A percentile compares a stretch with the other conserved stretches of the same genome.
phyloP scores from a whole-genome alignment of 140 eudicot genomes.

The Ambrosia hybrid region DNA sequence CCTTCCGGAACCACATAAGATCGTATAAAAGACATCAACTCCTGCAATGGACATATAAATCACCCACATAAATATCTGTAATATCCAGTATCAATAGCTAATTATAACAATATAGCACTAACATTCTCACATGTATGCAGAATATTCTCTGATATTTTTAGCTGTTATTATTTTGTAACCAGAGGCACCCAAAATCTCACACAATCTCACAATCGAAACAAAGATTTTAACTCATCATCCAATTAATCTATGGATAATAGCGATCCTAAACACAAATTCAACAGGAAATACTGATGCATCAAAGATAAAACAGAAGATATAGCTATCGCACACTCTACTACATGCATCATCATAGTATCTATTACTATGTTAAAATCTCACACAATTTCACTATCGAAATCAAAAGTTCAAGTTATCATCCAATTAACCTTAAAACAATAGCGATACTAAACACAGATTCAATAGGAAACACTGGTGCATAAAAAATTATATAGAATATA shows the following conservation, averaged over 20 bases:
- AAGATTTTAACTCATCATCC: conserved; percentile 14
- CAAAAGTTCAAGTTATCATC: too few species aligned
- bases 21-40: conserved; percentile 72
- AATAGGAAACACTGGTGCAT: too few species aligned
- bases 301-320: conserved; percentile 2
- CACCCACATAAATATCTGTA: background rate
- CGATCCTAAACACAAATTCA: conserved; percentile 1
- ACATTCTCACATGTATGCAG: background rate
- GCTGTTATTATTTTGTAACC: background rate
- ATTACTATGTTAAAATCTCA: too few species aligned
- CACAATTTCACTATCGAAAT: too few species aligned
- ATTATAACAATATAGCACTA: background rate
- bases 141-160: too few species aligned
- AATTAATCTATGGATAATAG: conserved; percentile 1
- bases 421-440: too few species aligned
- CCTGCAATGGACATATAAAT: conserved; percentile 49
- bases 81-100: background rate
- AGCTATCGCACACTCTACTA: background rate
- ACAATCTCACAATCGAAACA: background rate
- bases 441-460: too few species aligned
- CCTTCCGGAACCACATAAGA: conserved; percentile 99
- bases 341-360: too few species aligned
- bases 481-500: too few species aligned
- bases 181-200: background rate
- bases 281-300: conserved; percentile 15